phyloP scores from a whole-genome alignment of 352 stramenopile species.

The Pythium utonaiense region DNA sequence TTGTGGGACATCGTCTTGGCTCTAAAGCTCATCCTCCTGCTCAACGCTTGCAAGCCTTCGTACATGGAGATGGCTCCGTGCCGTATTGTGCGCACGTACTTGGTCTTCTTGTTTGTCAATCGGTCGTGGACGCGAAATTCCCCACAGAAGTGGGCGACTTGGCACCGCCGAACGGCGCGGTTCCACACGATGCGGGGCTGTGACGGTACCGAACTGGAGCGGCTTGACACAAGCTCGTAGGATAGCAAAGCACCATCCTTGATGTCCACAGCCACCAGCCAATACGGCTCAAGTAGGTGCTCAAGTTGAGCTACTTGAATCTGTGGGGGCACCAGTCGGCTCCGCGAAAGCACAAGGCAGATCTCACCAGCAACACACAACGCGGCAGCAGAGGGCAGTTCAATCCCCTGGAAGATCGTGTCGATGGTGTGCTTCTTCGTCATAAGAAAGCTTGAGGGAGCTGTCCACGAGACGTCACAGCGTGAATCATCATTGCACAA shows the following conservation, averaged over 20 bases:
- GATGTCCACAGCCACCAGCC: constrained; percentile 26
- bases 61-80: neutral
- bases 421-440: constrained; percentile 47
- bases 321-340: constrained; percentile 13
- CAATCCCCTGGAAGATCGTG: constrained; percentile 36
- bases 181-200: constrained; percentile 57
- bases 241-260: neutral
- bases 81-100: constrained; percentile 1
- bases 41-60: constrained; percentile 16
- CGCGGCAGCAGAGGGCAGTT: constrained; percentile 28
- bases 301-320: constrained; percentile 36
- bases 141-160: constrained; percentile 32
- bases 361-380: constrained; percentile 52
- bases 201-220: neutral
- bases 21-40: constrained; percentile 27
- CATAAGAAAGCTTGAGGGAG: constrained; percentile 36
- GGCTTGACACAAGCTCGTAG: neutral
- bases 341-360: constrained; percentile 42
- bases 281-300: constrained; percentile 40
- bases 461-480: constrained; percentile 25
- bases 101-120: neutral
- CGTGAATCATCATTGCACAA: neutral
- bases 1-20: constrained; percentile 34
- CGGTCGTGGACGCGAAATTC: constrained; percentile 17
- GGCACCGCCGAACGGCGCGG: constrained; percentile 52